Percentiles rank a stretch among this genome's conserved stretches.
Conservation (phyloP, 768 basidiomycete species). For the Tylopilus sp. region DNA sequence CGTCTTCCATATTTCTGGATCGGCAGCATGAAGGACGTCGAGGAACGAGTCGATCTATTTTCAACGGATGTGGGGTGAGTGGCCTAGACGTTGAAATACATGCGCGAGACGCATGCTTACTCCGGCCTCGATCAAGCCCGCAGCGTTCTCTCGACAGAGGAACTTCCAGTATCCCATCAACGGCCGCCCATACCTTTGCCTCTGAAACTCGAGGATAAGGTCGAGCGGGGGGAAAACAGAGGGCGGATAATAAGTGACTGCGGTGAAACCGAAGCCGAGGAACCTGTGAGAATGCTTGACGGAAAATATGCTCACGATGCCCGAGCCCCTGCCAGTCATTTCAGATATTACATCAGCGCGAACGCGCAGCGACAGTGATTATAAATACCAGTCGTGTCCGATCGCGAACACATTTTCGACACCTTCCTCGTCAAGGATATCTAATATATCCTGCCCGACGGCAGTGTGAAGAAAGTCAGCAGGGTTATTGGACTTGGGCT, state of each 20-base stretch:
- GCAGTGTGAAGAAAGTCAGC: constrained; percentile 25
- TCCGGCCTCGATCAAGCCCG: constrained; percentile 31
- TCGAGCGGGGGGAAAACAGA: constrained; percentile 25
- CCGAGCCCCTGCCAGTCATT: constrained; percentile 39
- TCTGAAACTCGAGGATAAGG: constrained; percentile 23
- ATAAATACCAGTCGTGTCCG: constrained; percentile 39
- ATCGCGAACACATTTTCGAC: constrained; percentile 33
- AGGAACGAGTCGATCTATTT: constrained; percentile 40
- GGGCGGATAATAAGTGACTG: constrained; percentile 34
- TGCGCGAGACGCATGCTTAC: constrained; percentile 19
- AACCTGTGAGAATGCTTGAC: constrained; percentile 40
- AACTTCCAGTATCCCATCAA: constrained; percentile 43
- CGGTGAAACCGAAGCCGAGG: constrained; percentile 37
- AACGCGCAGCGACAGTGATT: not conserved
- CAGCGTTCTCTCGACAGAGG: constrained; percentile 31
- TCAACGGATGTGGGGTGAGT: not conserved
- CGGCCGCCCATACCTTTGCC: constrained; percentile 34
- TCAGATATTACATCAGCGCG: constrained; percentile 1
- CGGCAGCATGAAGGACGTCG: constrained; percentile 32
- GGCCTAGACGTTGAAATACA: not conserved
- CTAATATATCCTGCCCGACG: constrained; percentile 34
- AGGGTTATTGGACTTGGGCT: constrained; percentile 36
- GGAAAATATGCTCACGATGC: constrained; percentile 34
- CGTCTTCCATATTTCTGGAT: constrained; percentile 35
- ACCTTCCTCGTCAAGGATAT: constrained; percentile 37